These are phyloP conservation scores for Talaromyces sp. DNA, from an alignment of 2,329 filamentous ascomycete species.

Conservation along the genomic window DNA sequence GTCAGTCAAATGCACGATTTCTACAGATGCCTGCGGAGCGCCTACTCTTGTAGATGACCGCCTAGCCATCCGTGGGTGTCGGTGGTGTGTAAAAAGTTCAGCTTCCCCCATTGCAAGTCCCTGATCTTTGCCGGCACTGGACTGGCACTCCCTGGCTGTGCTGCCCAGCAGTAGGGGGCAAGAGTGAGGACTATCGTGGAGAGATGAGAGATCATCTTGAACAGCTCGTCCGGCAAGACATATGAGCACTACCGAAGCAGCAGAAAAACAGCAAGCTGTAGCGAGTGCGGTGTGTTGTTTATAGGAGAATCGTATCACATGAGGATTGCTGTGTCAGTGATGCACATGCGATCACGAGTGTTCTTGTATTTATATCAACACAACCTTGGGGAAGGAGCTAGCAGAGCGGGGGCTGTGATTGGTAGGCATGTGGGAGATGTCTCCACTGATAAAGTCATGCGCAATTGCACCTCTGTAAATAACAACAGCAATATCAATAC, in stretches of 20 bases:
- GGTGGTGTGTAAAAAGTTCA: conserved; percentile 96
- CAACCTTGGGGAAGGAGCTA: not conserved
- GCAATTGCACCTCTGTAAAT: not conserved
- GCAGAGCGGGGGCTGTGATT: not conserved
- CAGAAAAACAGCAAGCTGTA: not conserved
- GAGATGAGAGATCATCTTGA: conserved; percentile 12
- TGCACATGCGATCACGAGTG: not conserved
- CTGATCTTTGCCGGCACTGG: conserved; percentile 78
- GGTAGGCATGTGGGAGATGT: not conserved
- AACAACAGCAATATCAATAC: not conserved
- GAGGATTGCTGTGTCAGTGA: not conserved
- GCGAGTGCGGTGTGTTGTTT: not conserved
- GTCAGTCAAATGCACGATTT: not conserved
- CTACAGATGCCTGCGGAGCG: not conserved
- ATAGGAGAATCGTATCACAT: not conserved
- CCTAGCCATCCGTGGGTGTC: conserved; percentile 95
- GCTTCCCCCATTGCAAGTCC: conserved; percentile 80
- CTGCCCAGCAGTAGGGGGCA: conserved; percentile 33
- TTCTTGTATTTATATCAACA: not conserved
- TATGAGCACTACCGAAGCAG: not conserved
- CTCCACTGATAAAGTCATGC: not conserved
- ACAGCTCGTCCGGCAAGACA: not conserved
- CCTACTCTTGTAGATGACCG: conserved; percentile 84
- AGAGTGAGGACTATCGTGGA: conserved; percentile 14
- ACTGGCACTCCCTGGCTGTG: conserved; percentile 74